Base-by-base conservation (phyloP, 2,329 filamentous ascomycete genomes). In the Epichloe baconii region DNA sequence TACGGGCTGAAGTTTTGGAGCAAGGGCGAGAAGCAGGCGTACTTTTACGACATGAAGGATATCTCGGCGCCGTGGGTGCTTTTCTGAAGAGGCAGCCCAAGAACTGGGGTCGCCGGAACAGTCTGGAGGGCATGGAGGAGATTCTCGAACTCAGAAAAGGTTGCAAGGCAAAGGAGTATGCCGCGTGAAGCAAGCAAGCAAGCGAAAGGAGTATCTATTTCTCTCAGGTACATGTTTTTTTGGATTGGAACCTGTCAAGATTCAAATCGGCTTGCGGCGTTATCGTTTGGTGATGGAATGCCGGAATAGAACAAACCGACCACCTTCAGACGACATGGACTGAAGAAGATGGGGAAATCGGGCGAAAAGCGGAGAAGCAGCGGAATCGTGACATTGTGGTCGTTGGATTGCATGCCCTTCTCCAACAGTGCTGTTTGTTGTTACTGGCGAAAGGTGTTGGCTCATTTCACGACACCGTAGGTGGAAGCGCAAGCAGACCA, bases 1-100 rank as follows among this genome's bases (percentile, higher is more conserved):
- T 98, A 95, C 64, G 93, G 91, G 63, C 96, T 98, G 70, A 88
- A 88, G 59, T 98, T 97, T 70, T 98, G 93, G 93, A 89, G 86
- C 58, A 88, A 93, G 64, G 91, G 90, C 42, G 77, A 83, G 62
- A 96, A 95, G 68, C 88, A 96, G 68, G 93, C 93, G 0, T 97
- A 95, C 66, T 98, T 98, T 66, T 98, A 53, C 78, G 93, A 5
- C 93, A 98, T 62, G 93, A 98, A 68, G 93, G 93, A 26, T 98
- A 97, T 64, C 78, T 98, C 1, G 93, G 93, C 10, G 81, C 89
- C 19, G 93, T 97, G 0, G 93, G 93, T 1, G 93, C 93, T 0
- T 98, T 98, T 64, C 72, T 98, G 53, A 95, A 91, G 71, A 75
- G 89, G 44, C 88, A 95, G 68, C 91, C 91, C 0, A 78, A 77